Evolutionary conservation across 1,284 basidiomycete genomes (phyloP), one percentile per base, ranked within the genome.

Genomic region (Peniophora sp.): DNA sequence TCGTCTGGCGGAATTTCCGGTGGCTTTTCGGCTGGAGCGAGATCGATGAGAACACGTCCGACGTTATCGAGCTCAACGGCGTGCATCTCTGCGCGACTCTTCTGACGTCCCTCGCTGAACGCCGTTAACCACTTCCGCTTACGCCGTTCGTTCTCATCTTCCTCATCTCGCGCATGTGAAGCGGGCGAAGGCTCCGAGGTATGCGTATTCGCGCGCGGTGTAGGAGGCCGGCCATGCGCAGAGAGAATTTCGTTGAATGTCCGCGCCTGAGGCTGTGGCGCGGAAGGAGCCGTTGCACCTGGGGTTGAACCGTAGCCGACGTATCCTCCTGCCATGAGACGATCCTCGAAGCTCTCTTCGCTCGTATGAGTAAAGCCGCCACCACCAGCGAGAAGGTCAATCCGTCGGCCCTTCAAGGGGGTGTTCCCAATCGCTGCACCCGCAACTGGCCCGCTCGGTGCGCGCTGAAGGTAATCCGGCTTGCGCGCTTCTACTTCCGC

Each of bases 301-400:
- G 62, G 62, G 1, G 63, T 60, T 34, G 58, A 61, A 2, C 68
- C 85, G 63, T 86, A 86, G 52, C 74, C 75, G 2, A 81, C 85
- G 62, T 88, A 88, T 11, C 85, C 85, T 22, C 85, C 83, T 23
- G 83, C 84, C 76, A 88, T 84, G 38, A 88, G 64, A 56, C 83
- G 84, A 65, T 88, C 83, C 61, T 88, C 85, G 57, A 89, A 89
- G 60, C 84, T 87, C 66, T 88, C 86, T 50, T 86, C 85, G 8
- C 83, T 85, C 0, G 86, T 88, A 65, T 85, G 83, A 63, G 86
- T 85, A 63, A 89, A 88, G 27, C 56, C 56, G 27, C 27, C 27
- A 32, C 27, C 27, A 32, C 27, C 27, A 12, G 27, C 27, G 52
- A 56, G 57, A 32, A 89, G 63, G 56, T 79, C 81, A 36, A 89